Evolutionary conservation across 1,284 basidiomycete species (phyloP).

Genomic region (Ganoderma sp.): DNA sequence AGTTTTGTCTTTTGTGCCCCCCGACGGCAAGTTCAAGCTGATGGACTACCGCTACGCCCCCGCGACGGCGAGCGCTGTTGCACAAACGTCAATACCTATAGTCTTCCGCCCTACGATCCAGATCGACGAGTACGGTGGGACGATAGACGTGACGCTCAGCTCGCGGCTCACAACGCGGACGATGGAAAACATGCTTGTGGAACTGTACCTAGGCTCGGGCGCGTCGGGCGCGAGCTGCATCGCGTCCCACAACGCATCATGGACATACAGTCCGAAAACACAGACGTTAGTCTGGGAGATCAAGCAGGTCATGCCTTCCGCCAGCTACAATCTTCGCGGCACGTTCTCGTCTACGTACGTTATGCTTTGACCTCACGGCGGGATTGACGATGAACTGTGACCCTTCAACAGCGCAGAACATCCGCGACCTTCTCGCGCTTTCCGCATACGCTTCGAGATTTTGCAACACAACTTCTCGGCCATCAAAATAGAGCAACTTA

Average conservation of each 20-base stretch:
- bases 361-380: not conserved
- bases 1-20: conserved; percentile 90
- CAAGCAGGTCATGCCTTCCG: conserved; percentile 68
- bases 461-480: conserved; percentile 79
- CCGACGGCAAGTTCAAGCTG: conserved; percentile 89
- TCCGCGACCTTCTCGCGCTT: conserved; percentile 68
- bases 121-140: conserved; percentile 68
- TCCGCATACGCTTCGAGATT: conserved; percentile 76
- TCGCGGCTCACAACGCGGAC: conserved; percentile 69
- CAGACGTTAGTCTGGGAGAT: conserved; percentile 82
- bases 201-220: conserved; percentile 76
- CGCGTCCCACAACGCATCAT: conserved; percentile 70
- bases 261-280: conserved; percentile 78
- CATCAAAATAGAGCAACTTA: conserved; percentile 85
- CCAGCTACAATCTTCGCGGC: conserved; percentile 76
- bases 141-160: conserved; percentile 73
- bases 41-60: conserved; percentile 79
- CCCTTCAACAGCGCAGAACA: conserved; percentile 40
- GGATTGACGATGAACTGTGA: not conserved
- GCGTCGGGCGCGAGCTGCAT: conserved; percentile 71
- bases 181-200: conserved; percentile 74
- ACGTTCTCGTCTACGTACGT: conserved; percentile 74
- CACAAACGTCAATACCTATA: conserved; percentile 69
- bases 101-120: conserved; percentile 64
- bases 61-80: conserved; percentile 43